Base-by-base conservation (phyloP, 495 filamentous ascomycete species). In the Penicillium bovifimosum region DNA sequence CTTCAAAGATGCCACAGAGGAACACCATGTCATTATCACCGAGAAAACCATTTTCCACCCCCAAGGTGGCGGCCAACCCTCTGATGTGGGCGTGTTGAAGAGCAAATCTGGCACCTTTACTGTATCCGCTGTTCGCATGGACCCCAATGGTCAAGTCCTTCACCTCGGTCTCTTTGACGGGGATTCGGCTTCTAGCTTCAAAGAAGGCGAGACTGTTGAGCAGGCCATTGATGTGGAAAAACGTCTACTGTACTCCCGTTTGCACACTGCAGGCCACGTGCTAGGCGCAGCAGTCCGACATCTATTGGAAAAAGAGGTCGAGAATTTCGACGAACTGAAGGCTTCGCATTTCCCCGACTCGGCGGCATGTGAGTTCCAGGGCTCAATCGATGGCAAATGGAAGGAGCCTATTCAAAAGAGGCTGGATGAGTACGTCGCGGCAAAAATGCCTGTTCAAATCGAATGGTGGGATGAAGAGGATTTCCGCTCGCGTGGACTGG, bases 41-140 rank as follows among this genome's bases (percentile, higher is more conserved):
- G 68, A 74, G 13, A 33, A 74, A 24, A 86, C 83, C n/a, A 83
- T 86, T 54, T 86, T 86, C 64, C 79, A 86, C 44, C 75, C 80
- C 2, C 82, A 86, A 64, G 83, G 83, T 5, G 83, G 83, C 35
- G 83, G 83, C 31, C 83, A 86, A 58, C 83, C 83, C 27, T 79
- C 75, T 7, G 83, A 86, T 47, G 70, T 67, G 31, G 83, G 83
- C 32, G 51, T 50, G n/a, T 82, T 86, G 50, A 71, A 52, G 39
- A 49, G 54, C 31, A 8, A 60, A 20, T 54, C 53, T 1, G 31
- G 55, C 5, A 62, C 41, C 34, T 83, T 82, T 58, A 52, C 65
- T 13, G 77, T 82, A 28, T 67, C 60, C 1, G 44, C 52, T 29
- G 54, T 26, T 17, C 81, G 81, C 42, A 68, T 64, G 56, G 72